Evolutionary conservation across 768 basidiomycete genomes (phyloP).

Genomic region (Russula ochroleuca): DNA sequence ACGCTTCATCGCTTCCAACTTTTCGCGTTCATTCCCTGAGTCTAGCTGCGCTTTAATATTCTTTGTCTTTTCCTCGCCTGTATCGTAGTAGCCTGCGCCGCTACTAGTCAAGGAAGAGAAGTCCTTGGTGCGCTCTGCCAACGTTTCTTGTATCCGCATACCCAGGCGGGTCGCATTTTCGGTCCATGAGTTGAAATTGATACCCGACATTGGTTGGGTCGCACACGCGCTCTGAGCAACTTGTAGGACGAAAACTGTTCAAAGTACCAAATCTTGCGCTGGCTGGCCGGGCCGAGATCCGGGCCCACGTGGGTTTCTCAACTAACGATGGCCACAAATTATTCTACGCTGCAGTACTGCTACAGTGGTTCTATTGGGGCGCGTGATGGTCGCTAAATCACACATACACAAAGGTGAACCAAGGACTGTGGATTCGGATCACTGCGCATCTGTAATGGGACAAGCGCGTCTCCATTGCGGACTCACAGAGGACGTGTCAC

Average conservation of each 20-base stretch:
- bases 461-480: background rate
- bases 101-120: slow-evolving; percentile 50
- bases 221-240: slow-evolving; percentile 1
- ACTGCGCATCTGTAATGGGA: background rate
- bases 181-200: slow-evolving; percentile 45
- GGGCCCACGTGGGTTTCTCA: background rate
- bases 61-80: slow-evolving; percentile 73
- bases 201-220: slow-evolving; percentile 28
- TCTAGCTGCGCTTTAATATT: slow-evolving; percentile 86
- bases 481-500: background rate
- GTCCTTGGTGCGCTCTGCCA: slow-evolving; percentile 78
- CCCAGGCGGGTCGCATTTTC: slow-evolving; percentile 84
- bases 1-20: slow-evolving; percentile 92
- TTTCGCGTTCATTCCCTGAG: slow-evolving; percentile 82
- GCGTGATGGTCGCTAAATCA: background rate
- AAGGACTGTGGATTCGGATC: background rate
- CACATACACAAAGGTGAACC: background rate
- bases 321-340: too few relatives aligned
- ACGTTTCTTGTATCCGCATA: slow-evolving; percentile 75
- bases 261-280: too few relatives aligned
- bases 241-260: too few relatives aligned
- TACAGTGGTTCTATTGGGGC: background rate
- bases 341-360: too few relatives aligned
- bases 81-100: slow-evolving; percentile 59
- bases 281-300: slow-evolving; percentile 3